Conservation (phyloP, 176 grass and related monocot species). For the Pontederia paniculata region DNA sequence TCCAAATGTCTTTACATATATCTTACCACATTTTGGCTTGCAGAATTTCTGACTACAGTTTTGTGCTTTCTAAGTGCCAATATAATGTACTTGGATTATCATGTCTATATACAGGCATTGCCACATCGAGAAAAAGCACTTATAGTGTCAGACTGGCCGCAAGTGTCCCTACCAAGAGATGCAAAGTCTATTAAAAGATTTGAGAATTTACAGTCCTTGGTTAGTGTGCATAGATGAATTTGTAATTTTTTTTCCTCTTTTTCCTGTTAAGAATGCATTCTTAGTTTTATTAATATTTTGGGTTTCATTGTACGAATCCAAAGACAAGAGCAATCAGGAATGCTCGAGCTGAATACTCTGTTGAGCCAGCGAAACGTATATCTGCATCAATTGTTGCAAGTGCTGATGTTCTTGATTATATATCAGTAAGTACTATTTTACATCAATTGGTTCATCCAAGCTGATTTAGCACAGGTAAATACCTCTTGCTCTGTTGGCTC, state of each 20-base stretch:
- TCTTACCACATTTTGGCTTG: too few relatives aligned
- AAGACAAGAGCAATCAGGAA: constrained; percentile 90
- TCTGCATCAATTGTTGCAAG: constrained; percentile 85
- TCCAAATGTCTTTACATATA: too few relatives aligned
- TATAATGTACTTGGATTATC: too few relatives aligned
- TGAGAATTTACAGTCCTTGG: constrained; percentile 93
- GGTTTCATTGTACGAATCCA: constrained; percentile 6
- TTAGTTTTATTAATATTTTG: constrained; percentile 14
- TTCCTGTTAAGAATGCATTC: not conserved
- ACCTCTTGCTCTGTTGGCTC: too few relatives aligned
- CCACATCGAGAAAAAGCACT: constrained; percentile 75
- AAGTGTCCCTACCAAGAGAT: constrained; percentile 60
- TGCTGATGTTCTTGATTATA: constrained; percentile 63
- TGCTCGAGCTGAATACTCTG: constrained; percentile 89
- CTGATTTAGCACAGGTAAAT: too few relatives aligned
- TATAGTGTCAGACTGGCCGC: constrained; percentile 72
- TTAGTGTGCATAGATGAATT: constrained; percentile 24
- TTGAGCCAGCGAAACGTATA: constrained; percentile 91
- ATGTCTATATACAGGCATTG: constrained; percentile 47
- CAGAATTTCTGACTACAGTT: too few relatives aligned
- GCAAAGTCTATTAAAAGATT: constrained; percentile 71
- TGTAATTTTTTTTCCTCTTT: not conserved
- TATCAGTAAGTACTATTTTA: constrained; percentile 51
- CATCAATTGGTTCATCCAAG: too few relatives aligned
- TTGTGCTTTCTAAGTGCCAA: too few relatives aligned